These are phyloP conservation scores for Tulasnella sp. DNA, from an alignment of 768 basidiomycete species.

Conservation along the genomic window DNA sequence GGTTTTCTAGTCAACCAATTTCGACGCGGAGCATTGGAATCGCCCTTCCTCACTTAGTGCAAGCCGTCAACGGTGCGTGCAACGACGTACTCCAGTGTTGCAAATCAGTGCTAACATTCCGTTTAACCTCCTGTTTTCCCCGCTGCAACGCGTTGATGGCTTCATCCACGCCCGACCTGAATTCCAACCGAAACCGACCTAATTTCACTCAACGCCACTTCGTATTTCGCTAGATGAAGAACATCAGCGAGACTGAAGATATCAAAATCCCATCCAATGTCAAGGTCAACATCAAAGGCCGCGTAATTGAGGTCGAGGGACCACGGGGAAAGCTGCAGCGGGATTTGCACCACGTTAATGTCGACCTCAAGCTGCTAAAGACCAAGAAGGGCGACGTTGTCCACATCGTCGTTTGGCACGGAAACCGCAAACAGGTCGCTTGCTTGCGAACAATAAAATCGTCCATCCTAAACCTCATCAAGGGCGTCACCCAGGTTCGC, in stretches of 20 bases:
- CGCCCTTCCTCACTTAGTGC: not conserved
- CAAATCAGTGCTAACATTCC: not conserved
- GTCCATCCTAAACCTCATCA: constrained; percentile 96
- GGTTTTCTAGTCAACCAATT: constrained; percentile 14
- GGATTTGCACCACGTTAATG: constrained; percentile 87
- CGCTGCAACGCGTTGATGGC: not conserved
- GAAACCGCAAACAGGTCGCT: constrained; percentile 95
- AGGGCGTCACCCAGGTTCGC: constrained; percentile 86
- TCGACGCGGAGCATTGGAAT: not conserved
- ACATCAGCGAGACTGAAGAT: constrained; percentile 90
- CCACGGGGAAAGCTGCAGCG: constrained; percentile 91
- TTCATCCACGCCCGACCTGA: not conserved
- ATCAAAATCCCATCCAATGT: constrained; percentile 83
- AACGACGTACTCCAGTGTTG: not conserved
- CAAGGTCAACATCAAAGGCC: constrained; percentile 81
- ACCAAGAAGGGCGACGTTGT: constrained; percentile 69
- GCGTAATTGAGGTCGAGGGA: constrained; percentile 86
- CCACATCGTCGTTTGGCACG: constrained; percentile 95
- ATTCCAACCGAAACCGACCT: not conserved
- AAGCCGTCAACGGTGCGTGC: not conserved
- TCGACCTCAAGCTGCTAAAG: constrained; percentile 81
- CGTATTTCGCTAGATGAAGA: constrained; percentile 63
- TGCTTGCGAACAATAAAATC: constrained; percentile 95
- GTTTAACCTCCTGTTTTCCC: not conserved
- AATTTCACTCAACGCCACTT: not conserved